These are phyloP conservation scores for Rhizopogon vinicolor DNA, from an alignment of 768 basidiomycete genomes.

Conservation along the genomic window DNA sequence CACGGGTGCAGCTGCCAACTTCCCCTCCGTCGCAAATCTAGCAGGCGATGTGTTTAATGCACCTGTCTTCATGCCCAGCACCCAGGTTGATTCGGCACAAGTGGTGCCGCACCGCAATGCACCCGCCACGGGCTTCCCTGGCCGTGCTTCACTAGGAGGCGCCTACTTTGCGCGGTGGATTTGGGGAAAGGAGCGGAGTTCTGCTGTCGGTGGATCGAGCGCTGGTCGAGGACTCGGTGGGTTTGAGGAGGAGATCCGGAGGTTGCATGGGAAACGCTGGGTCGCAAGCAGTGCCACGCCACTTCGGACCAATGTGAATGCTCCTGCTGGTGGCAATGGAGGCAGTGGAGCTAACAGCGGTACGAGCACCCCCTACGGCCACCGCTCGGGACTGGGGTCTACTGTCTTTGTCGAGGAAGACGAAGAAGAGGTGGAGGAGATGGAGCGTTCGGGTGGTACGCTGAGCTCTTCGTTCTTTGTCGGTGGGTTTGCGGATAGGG, in stretches of 20 bases:
- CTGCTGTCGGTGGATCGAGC: constrained; percentile 24
- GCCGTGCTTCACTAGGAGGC: constrained; percentile 65
- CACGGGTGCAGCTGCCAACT: constrained; percentile 79
- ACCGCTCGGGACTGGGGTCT: constrained; percentile 49
- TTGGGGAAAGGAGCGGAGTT: constrained; percentile 62
- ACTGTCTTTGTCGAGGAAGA: constrained; percentile 66
- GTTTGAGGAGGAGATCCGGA: constrained; percentile 77
- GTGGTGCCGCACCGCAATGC: constrained; percentile 66
- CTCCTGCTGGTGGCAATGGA: constrained; percentile 24
- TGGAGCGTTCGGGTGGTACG: constrained; percentile 35
- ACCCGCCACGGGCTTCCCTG: constrained; percentile 64
- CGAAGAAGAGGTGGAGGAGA: constrained; percentile 66
- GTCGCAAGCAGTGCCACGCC: constrained; percentile 55
- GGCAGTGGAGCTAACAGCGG: constrained; percentile 59
- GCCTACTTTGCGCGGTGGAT: constrained; percentile 85
- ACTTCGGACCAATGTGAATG: constrained; percentile 57
- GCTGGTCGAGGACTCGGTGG: constrained; percentile 41
- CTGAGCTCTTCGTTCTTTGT: constrained; percentile 26
- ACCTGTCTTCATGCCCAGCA: constrained; percentile 67
- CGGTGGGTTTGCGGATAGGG: constrained; percentile 36
- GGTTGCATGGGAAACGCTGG: constrained; percentile 74
- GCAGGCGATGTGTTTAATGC: constrained; percentile 83
- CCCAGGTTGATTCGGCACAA: constrained; percentile 77
- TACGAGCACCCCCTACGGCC: constrained; percentile 62
- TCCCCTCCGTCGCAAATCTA: constrained; percentile 76